A percentile compares a stretch with the other conserved stretches of the same genome.
These are phyloP conservation scores for Sclerotinia subarctica DNA, from an alignment of 2,329 filamentous ascomycete species.

Conservation along the genomic window DNA sequence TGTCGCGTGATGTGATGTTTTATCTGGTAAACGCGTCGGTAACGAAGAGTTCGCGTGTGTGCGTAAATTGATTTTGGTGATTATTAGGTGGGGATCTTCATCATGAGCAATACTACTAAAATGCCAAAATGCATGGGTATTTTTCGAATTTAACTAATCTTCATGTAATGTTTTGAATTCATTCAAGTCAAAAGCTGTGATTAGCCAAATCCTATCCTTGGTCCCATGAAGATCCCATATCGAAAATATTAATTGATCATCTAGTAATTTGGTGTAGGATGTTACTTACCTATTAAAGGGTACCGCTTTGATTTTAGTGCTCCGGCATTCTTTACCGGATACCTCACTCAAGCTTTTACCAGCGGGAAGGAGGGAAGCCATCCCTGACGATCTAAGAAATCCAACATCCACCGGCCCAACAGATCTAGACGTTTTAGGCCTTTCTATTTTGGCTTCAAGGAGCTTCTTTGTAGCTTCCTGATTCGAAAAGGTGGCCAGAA, in stretches of 20 bases:
- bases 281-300: too few relatives aligned
- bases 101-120: background rate
- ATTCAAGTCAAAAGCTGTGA: background rate
- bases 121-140: background rate
- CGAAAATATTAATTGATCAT: background rate
- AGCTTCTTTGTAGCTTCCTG: background rate
- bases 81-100: background rate
- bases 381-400: background rate
- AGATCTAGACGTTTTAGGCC: background rate
- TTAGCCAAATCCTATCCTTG: too few relatives aligned
- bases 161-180: background rate
- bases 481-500: background rate
- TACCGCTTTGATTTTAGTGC: background rate
- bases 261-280: too few relatives aligned
- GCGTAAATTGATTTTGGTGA: conserved; percentile 12
- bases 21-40: conserved; percentile 7
- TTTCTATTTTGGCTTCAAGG: background rate
- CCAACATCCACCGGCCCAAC: background rate
- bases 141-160: background rate
- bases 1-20: background rate
- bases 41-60: conserved; percentile 4
- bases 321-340: background rate
- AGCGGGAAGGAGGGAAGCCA: background rate
- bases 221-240: too few relatives aligned
- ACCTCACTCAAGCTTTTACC: background rate